Evolutionary conservation across 306 rosid species (phyloP), one percentile per base, ranked within the genome.

Genomic region (Ormosia emarginata): DNA sequence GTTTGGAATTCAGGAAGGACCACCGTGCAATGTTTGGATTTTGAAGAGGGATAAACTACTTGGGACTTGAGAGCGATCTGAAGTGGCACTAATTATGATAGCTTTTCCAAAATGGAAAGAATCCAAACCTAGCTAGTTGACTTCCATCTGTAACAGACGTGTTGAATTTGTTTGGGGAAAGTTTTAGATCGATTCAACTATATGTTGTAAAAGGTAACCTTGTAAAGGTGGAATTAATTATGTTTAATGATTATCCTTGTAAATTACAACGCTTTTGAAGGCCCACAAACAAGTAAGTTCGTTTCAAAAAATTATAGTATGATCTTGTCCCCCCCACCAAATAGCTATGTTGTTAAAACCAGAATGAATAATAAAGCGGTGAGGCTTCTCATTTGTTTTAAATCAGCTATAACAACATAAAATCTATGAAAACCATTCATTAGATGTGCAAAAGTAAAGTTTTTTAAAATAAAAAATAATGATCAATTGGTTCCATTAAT

Each of bases 211-310:
- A 66, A 65, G 81, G 18, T 30, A 77, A 8, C 49, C 37, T 18
- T 37, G 63, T 17, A 4, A 24, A 36, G 41, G 49, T 32, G 58
- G 47, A 11, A 67, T 55, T 82, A 71, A 76, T 50, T 49, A 70
- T 11, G 67, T 47, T 13, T 77, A 63, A 76, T 76, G 58, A 83
- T 83, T 61, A 69, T 83, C 67, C 70, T 83, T 46, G 1, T 24
- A 24, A 63, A 62, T 77, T 47, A 11, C 50, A 39, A 62, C 58
- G 49, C 47, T 2, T 71, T 44, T 44, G 29, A 46, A 82, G 85
- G 71, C 85, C 85, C 81, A 75, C 76, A 34, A 18, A 59, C 39
- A 34, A 61, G 24, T 14, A 79, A 40, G 59, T 43, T 53, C 63
- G 17, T 75, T 59, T 43, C 61, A 8, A 61, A 1, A 17, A 44